phyloP scores from a whole-genome alignment of 1,284 basidiomycete species.

The Ceraceosorus guamensis region DNA sequence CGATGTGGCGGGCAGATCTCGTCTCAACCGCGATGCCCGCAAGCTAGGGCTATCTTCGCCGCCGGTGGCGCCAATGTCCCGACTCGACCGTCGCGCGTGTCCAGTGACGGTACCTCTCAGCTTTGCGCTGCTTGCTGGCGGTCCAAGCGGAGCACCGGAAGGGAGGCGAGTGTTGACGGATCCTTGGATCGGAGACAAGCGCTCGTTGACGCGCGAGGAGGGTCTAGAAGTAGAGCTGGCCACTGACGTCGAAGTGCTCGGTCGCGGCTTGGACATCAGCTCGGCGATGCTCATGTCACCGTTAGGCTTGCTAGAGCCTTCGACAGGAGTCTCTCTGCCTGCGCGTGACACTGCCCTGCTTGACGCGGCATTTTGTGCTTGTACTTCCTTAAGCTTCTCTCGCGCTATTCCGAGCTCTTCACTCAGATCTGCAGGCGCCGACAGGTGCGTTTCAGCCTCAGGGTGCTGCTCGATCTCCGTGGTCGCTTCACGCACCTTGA shows the following conservation, averaged over 20 bases:
- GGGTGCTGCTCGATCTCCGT: background rate
- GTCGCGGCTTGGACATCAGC: slow-evolving; percentile 5
- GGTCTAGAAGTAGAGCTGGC: slow-evolving; percentile 6
- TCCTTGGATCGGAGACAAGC: slow-evolving; percentile 18
- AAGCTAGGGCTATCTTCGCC: slow-evolving; percentile 17
- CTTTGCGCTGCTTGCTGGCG: slow-evolving; percentile 5
- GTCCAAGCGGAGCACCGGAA: background rate
- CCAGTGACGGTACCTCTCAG: slow-evolving; percentile 5
- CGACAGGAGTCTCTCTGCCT: slow-evolving; percentile 15
- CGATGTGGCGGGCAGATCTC: background rate
- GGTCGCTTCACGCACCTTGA: slow-evolving; percentile 59
- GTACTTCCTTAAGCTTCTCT: slow-evolving; percentile 50
- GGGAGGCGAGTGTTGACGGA: slow-evolving; percentile 17
- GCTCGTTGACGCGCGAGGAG: slow-evolving; percentile 14
- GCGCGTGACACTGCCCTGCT: slow-evolving; percentile 5
- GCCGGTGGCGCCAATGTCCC: slow-evolving; percentile 19
- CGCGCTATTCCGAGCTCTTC: slow-evolving; percentile 77
- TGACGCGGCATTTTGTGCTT: slow-evolving; percentile 2
- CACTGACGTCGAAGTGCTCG: no score
- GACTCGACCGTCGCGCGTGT: slow-evolving; percentile 19
- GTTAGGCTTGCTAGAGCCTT: background rate
- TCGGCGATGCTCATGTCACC: slow-evolving; percentile 16
- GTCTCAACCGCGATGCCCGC: background rate
- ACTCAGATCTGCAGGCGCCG: slow-evolving; percentile 61
- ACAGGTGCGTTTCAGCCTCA: background rate